Percentiles rank a stretch among this genome's conserved stretches.
These are phyloP conservation scores for Amanita subjunquillea DNA, from an alignment of 768 basidiomycete genomes.

Conservation along the genomic window DNA sequence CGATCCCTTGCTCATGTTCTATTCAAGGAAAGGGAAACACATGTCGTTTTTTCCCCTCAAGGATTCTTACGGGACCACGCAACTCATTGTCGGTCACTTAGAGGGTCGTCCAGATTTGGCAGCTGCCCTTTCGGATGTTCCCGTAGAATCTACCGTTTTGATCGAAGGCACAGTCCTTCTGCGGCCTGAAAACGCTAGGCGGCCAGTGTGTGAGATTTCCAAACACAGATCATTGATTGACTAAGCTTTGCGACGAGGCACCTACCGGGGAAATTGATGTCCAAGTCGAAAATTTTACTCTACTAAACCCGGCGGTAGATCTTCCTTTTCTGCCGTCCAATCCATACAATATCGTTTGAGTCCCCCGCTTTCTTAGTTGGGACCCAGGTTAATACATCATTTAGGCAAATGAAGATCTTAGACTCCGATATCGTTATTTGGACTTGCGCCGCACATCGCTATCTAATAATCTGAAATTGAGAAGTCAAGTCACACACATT, in stretches of 20 bases:
- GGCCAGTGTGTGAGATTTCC: constrained; percentile 37
- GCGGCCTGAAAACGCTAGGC: constrained; percentile 53
- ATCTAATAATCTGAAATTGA: constrained; percentile 68
- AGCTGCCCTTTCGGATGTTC: constrained; percentile 44
- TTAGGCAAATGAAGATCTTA: constrained; percentile 73
- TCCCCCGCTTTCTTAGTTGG: constrained; percentile 8
- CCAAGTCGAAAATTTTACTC: constrained; percentile 50
- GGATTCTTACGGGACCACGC: constrained; percentile 67
- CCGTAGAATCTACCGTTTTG: constrained; percentile 70
- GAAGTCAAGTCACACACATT: constrained; percentile 74
- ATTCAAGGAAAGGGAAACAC: constrained; percentile 53
- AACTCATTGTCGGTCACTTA: constrained; percentile 59
- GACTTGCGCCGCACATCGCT: constrained; percentile 75
- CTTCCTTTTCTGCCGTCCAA: constrained; percentile 86
- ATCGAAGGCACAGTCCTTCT: constrained; percentile 63
- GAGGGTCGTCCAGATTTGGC: constrained; percentile 21
- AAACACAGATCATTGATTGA: constrained; percentile 10
- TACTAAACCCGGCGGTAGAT: constrained; percentile 71
- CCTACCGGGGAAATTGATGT: constrained; percentile 76
- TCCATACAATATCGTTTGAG: constrained; percentile 59
- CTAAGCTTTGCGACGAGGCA: constrained; percentile 25
- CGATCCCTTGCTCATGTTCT: constrained; percentile 16
- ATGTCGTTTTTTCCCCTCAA: constrained; percentile 84
- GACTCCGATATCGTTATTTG: constrained; percentile 78
- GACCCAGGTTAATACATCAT: constrained; percentile 7